These are phyloP conservation scores for Arachnopeziza araneosa DNA, from an alignment of 2,329 filamentous ascomycete species.

Conservation along the genomic window DNA sequence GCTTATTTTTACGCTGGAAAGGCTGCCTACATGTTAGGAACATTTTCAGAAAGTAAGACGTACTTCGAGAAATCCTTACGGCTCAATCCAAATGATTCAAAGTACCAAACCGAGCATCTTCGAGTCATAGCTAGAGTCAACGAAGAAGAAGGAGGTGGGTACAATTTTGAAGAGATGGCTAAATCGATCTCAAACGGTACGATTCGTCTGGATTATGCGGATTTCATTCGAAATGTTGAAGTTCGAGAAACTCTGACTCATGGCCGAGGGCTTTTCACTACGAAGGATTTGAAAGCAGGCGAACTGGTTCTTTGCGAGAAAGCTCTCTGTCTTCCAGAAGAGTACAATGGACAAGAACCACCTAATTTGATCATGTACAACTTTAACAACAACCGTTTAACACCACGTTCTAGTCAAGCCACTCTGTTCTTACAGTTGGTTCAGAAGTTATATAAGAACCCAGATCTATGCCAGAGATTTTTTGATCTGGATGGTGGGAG, in stretches of 20 bases:
- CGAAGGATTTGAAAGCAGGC: slow-evolving; percentile 7
- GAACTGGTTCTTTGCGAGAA: slow-evolving; percentile 15
- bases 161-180: slow-evolving; percentile 12
- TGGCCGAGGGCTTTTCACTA: slow-evolving; percentile 11
- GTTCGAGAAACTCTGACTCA: background rate
- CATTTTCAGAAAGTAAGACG: slow-evolving; percentile 8
- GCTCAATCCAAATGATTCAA: slow-evolving; percentile 5
- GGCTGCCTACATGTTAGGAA: slow-evolving; percentile 10
- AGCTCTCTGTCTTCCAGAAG: slow-evolving; percentile 14
- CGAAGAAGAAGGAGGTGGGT: slow-evolving; percentile 9
- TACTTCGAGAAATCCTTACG: slow-evolving; percentile 9
- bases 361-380: slow-evolving; percentile 10
- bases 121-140: slow-evolving; percentile 3
- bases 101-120: slow-evolving; percentile 8
- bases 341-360: slow-evolving; percentile 3
- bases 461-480: slow-evolving; percentile 1
- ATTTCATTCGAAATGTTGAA: slow-evolving; percentile 5
- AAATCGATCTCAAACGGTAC: background rate
- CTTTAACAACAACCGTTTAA: slow-evolving; percentile 12
- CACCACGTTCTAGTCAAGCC: slow-evolving; percentile 9
- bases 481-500: slow-evolving; percentile 12
- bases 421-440: slow-evolving; percentile 11
- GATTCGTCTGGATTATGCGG: slow-evolving; percentile 12
- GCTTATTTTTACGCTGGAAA: slow-evolving; percentile 13
- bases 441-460: slow-evolving; percentile 9